Conservation (phyloP, 176 grass and related monocot genomes). For the Avena eriantha region DNA sequence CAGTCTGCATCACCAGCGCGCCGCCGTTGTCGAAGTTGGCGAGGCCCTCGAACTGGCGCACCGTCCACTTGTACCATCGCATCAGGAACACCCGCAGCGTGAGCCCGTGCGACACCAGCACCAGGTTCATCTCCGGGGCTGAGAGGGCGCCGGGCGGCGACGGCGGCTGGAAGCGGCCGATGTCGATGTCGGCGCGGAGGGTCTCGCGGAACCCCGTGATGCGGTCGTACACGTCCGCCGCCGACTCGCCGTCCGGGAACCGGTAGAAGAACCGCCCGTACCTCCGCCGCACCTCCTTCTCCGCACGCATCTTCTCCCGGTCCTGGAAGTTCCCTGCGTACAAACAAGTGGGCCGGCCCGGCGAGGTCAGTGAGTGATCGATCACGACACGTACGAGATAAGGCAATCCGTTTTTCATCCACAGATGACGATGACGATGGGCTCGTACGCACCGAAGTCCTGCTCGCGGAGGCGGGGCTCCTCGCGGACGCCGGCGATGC, state of each 20-base stretch:
- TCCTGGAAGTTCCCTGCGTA: slow-evolving; percentile 34
- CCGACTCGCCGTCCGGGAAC: slow-evolving; percentile 28
- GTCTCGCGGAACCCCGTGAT: slow-evolving; percentile 20
- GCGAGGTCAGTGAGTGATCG: not conserved
- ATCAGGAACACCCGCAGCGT: slow-evolving; percentile 27
- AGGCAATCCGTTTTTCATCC: slow-evolving; percentile 15
- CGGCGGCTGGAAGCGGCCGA: slow-evolving; percentile 21
- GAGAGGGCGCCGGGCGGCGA: not conserved
- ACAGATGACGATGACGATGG: too few relatives aligned
- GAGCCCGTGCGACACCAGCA: slow-evolving; percentile 23
- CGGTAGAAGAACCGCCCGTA: slow-evolving; percentile 27
- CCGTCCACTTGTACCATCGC: slow-evolving; percentile 37
- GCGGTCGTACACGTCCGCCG: slow-evolving; percentile 32
- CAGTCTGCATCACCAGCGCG: slow-evolving; percentile 28
- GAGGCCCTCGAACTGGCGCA: slow-evolving; percentile 12
- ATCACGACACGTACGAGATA: slow-evolving; percentile 6
- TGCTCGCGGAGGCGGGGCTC: slow-evolving; percentile 86
- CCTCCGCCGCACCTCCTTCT: slow-evolving; percentile 14
- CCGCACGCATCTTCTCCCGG: slow-evolving; percentile 33
- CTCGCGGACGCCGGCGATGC: slow-evolving; percentile 78
- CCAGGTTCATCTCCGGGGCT: slow-evolving; percentile 20
- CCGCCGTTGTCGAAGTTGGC: slow-evolving; percentile 22
- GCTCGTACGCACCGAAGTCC: slow-evolving; percentile 66
- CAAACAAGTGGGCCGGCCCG: not conserved
- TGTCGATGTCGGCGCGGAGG: slow-evolving; percentile 1